Base-by-base conservation (phyloP, 2,329 filamentous ascomycete species). In the Knufia fluminis region DNA sequence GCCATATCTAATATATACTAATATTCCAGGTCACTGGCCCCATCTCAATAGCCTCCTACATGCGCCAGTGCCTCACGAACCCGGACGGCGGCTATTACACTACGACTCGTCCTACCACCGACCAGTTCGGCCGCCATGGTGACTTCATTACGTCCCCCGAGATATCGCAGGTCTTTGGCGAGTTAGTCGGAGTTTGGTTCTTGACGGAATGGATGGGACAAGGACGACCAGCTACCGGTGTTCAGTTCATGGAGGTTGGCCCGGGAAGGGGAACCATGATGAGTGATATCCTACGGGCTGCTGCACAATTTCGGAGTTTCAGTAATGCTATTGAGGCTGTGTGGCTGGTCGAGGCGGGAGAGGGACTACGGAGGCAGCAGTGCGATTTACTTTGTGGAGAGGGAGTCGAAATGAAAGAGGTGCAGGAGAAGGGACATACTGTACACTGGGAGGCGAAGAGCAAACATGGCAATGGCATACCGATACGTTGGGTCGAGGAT, bases 91-190 rank as follows among this genome's bases (percentile, higher is more conserved):
- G 92, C 48, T 98, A 98, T 71, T 98, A 98, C 69, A 97, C 89
- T 0, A 79, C 83, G 3, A 79, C 81, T 20, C 76, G 83, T 38
- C 75, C 76, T 48, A 69, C 79, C 52, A 51, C 50, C 20, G 90
- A 96, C 62, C 90, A 91, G 55, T 98, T 98, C 60, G 92, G 92
- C n/a, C 73, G 79, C 49, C 86, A 87, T 62, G 92, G 92, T 22
- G 92, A 98, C 68, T 98, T 98, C 63, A 84, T 97, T 46, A 98
- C 92, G 0, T 96, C 90, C 0, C 92, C 92, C 0, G 92, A 98
- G 68, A 97, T 98, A 60, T 96, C 90, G 1, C 92, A 97, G 64
- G 78, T 97, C 10, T 98, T 98, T 68, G 92, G 92, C 20, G 92
- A 98, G 69, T 75, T 98, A 23, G 75, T 97, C 50, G 92, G 88